These are phyloP conservation scores for Austroboletus novae-zelandiae DNA, from an alignment of 1,284 basidiomycete genomes.

Conservation along the genomic window DNA sequence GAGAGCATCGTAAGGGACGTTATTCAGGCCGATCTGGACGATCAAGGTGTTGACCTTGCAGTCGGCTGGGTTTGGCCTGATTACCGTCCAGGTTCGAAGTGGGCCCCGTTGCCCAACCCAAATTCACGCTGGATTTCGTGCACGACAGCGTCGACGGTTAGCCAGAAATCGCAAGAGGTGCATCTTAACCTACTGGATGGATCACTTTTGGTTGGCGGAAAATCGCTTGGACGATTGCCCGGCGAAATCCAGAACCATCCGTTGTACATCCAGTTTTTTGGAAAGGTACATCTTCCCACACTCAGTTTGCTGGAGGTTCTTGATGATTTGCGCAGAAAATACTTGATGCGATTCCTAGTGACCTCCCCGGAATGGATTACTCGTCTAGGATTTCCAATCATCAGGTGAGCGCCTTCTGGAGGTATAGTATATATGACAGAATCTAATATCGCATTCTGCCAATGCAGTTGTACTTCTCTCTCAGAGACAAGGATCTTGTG, in stretches of 20 bases:
- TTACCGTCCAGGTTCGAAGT: conserved; percentile 32
- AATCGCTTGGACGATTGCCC: conserved; percentile 40
- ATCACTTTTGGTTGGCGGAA: conserved; percentile 39
- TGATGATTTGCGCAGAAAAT: conserved; percentile 34
- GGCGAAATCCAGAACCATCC: conserved; percentile 31
- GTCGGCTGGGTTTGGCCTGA: conserved; percentile 36
- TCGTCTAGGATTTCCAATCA: conserved; percentile 26
- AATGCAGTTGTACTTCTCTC: conserved; percentile 36
- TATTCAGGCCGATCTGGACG: conserved; percentile 1
- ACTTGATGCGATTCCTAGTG: conserved; percentile 36
- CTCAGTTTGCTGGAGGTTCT: conserved; percentile 33
- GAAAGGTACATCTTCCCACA: conserved; percentile 35
- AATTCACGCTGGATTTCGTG: conserved; percentile 40
- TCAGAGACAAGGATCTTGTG: conserved; percentile 25
- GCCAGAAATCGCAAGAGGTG: conserved; percentile 22
- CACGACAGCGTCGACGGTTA: conserved; percentile 12
- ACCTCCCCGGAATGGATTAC: conserved; percentile 38
- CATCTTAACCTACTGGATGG: conserved; percentile 43
- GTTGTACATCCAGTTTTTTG: conserved; percentile 35
- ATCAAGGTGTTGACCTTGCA: conserved; percentile 34
- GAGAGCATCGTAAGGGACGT: conserved; percentile 16
- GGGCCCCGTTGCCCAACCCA: conserved; percentile 27
- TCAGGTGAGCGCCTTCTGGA: conserved; percentile 15
- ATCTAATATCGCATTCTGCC: conserved; percentile 27
- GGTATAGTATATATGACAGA: background rate